Base-by-base conservation (phyloP, 139 green algal genomes). In the Gonium pectorale region DNA sequence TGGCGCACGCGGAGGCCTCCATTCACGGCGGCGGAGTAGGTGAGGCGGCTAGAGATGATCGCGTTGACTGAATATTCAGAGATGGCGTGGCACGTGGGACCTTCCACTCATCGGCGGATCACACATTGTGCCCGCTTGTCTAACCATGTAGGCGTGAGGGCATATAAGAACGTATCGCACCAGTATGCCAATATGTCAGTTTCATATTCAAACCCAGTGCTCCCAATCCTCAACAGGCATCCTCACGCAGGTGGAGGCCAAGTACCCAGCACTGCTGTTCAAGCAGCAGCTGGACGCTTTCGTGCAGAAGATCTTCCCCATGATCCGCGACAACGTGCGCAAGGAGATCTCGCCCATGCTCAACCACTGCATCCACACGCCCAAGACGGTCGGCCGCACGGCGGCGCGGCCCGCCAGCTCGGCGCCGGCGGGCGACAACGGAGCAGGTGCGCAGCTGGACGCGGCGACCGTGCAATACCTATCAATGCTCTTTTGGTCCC, bases 201-300 rank as follows among this genome's bases (percentile, higher is more conserved):
- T n/a, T n/a, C n/a, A n/a, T n/a, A n/a, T n/a, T n/a, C n/a, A n/a
- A n/a, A n/a, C n/a, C n/a, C n/a, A n/a, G n/a, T n/a, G 56, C 56
- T 15, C 24, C 19, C 56, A 64, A 6, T 15, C 56, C 22, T 69
- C 35, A 5, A 7, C 89, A 92, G 84, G 81, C 68, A 85, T 85
- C 43, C 92, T 91, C 87, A 77, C 89, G 63, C 93, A 97, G 88
- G 96, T 99, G 67, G 97, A 99, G 89, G 97, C 97, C 85, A 99
- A 99, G 91, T 99, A 99, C 92, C 97, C 97, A 3, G 97, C 97
- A 11, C 94, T 99, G 90, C 92, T 99, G 75, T 99, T 99, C 93
- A 99, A 99, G 94, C 96, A 99, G 95, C 96, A 98, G 94, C 94
- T 99, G 68, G 95, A 98, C 75, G 96, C 95, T 22, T 97, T 98